Base-by-base conservation (phyloP, 805 yeast genomes). In the Lipomyces anomalus region DNA sequence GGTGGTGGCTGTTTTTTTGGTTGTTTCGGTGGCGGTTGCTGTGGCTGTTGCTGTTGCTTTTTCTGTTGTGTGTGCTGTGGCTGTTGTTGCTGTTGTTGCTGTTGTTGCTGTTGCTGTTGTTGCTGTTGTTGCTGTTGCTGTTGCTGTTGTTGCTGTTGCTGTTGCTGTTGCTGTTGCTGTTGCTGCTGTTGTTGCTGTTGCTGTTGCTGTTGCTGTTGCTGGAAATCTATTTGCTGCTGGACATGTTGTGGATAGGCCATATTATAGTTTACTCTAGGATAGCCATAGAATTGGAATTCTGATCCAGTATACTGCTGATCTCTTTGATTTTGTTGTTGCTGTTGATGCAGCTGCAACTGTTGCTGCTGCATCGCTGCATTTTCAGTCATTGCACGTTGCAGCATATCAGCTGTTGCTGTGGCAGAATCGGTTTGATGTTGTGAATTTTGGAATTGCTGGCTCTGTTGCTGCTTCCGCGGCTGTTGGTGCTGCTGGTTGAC, bases 21-120 rank as follows among this genome's bases (percentile, higher is more conserved):
- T 37, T 47, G 32, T 32, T 36, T 3, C 50, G n/a, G n/a, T n/a
- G n/a, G n/a, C n/a, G n/a, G n/a, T n/a, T 29, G 24, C 53, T 55
- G 22, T 61, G 64, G 13, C 38, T 52, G 47, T 35, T 58, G 43
- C 52, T 60, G 43, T 48, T 41, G 16, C 44, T 46, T 22, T 20
- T n/a, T 13, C 29, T 18, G 40, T 24, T 3, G 13, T 20, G 20
- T n/a, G 16, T 17, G 38, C 29, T 21, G 35, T 9, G 22, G 36
- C 21, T 28, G 22, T 21, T 13, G 22, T 22, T 13, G 18, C 22
- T 24, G 22, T 26, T 13, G 46, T 22, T 11, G 39, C 28, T 24
- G 18, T 35, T 28, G 29, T 29, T 23, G 40, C 16, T 34, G 23
- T 22, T 33, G 9, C 24, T 22, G 16, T 11, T 22, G 46, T 20